Evolutionary conservation across 495 filamentous ascomycete species (phyloP), one percentile per base, ranked within the genome.

Genomic region (Penicillium crystallinum): DNA sequence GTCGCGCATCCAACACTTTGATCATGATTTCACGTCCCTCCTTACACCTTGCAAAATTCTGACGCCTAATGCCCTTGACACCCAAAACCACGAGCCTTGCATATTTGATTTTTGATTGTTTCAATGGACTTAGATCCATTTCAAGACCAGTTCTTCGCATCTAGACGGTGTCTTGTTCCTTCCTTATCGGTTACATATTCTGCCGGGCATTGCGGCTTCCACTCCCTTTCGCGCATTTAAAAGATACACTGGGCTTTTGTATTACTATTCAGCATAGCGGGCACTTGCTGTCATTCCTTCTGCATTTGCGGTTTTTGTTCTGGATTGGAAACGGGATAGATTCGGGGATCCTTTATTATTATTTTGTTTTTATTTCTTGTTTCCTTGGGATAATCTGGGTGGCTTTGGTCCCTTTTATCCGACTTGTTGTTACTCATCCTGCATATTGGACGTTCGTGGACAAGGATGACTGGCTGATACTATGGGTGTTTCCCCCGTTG

Each of bases 261-360:
- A 71, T 59, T 61, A 71, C 51, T 66, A 71, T 55, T 52, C 63
- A 55, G 70, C 70, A 73, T 75, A 68, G 68, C 63, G 59, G 71
- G 64, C 69, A 70, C 67, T 48, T 70, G 69, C 72, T 63, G 67
- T 73, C 72, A 62, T 71, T 75, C 72, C 70, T 75, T 74, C 57
- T 59, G 52, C 60, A 69, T 64, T 63, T 57, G 69, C 68, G 66
- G 70, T 66, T 63, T 59, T 25, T 54, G 49, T 53, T 61, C 57
- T 54, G 61, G 67, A 62, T 64, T 67, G 62, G 55, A 57, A 51
- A 56, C 62, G 57, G 51, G 59, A 55, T 48, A 50, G 48, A 50
- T 17, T 59, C 56, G 33, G 41, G 49, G 30, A 45, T 36, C 19
- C 23, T 27, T n/a, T n/a, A n/a, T n/a, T n/a, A n/a, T n/a, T n/a